Base-by-base conservation (phyloP, 2,329 filamentous ascomycete species). In the Alternaria brassicicola region DNA sequence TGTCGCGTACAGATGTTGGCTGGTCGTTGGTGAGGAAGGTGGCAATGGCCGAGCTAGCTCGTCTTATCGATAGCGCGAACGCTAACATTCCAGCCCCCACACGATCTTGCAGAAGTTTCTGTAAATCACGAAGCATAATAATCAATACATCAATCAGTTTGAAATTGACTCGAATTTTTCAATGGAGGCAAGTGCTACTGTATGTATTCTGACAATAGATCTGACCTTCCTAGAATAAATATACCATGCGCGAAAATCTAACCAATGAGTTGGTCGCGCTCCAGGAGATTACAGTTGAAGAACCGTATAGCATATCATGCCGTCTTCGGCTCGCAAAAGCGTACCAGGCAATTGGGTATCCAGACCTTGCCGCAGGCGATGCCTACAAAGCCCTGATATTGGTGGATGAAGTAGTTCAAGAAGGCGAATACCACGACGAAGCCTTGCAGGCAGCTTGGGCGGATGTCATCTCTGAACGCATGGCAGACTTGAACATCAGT, bases 321-420 rank as follows among this genome's bases (percentile, higher is more conserved):
- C 73, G 77, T 21, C 80, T 89, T 7, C 84, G 89, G 63, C 86
- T 93, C 30, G 92, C 92, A 23, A 80, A 85, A 31, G 81, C 90
- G 39, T 88, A 97, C 76, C 85, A 88, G 15, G 81, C 87, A 43
- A 83, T 97, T 45, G 91, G 88, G 35, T 98, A 97, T 76, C 92
- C 92, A 0, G 95, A 99, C 76, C 85, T 99, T 36, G 93, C 93
- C 5, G 89, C 89, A 10, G 92, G 92, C 31, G 93, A 97, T 81
- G 92, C 92, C 5, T 98, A 98, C 75, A 89, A 90, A 54, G 93
- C 93, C 1, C 83, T 98, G n/a, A 85, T 97, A 4, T 81, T 99
- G 45, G 85, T 90, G 15, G 94, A 98, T 72, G 92, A 95, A 65
- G 85, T 92, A 33, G 78, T 84, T 63, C 89, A 95, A 54, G 90